Evolutionary conservation across 2,329 filamentous ascomycete species (phyloP), one percentile per base, ranked within the genome.

Genomic region (Colletotrichum sojae): DNA sequence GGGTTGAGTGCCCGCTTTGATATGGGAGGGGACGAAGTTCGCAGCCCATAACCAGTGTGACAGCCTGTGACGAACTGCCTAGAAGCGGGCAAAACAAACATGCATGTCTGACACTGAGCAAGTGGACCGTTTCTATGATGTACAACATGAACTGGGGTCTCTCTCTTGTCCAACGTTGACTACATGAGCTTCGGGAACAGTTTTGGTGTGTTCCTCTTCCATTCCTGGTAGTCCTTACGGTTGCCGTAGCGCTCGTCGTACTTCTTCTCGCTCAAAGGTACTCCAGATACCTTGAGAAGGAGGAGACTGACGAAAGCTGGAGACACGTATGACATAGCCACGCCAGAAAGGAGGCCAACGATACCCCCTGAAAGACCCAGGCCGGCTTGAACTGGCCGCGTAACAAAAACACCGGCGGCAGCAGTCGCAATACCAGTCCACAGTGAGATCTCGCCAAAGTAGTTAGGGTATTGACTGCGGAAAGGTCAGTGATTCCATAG

Each of bases 381-480:
- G 0, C 86, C 89, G 2, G 82, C 74, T 76, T 89, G 88, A 2
- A 87, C 87, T 0, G 87, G 84, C n/a, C 78, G 80, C 15, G 82
- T 81, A 1, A 86, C 78, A 56, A 93, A 79, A 1, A 89, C 81
- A 1, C 90, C 89, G 0, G 85, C 88, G 0, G 88, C 85, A 1
- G 83, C 79, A 5, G 88, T 86, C 0, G 90, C 89, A 67, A 93
- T 86, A 1, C 91, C 91, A 0, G 87, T 89, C 91, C 90, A 93
- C 39, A 93, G 81, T 12, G 88, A 90, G 31, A 84, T 85, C 77
- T 93, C 91, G n/a, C 91, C 91, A 76, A 93, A 91, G 80, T 93
- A 93, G 75, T 93, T 91, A 0, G 91, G 91, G 78, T 91, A 89
- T 69, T 89, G 80, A 55, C 84, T 82, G 20, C 31, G 3, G n/a